Evolutionary conservation across 805 yeast species (phyloP).

Genomic region (Novakomyces olei): DNA sequence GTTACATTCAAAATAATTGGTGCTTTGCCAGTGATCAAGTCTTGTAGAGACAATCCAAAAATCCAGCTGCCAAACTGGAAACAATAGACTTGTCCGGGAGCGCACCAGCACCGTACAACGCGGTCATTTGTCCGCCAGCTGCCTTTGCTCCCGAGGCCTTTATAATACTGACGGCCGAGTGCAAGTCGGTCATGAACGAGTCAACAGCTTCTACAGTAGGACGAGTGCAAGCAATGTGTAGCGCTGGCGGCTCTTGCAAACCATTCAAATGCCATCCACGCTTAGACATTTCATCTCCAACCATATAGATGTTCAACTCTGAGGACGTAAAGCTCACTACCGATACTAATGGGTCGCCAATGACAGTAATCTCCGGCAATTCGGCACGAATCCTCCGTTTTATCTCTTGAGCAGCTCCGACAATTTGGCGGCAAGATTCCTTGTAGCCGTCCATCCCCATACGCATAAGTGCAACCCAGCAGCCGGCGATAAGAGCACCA

Average conservation of each 20-base stretch:
- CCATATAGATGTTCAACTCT: slow-evolving; percentile 44
- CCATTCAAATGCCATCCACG: slow-evolving; percentile 76
- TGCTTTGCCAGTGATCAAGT: too few species aligned
- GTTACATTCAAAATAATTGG: too few species aligned
- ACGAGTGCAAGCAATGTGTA: slow-evolving; percentile 72
- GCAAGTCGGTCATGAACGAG: slow-evolving; percentile 33
- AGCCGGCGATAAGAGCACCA: slow-evolving; percentile 92
- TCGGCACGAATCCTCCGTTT: slow-evolving; percentile 22
- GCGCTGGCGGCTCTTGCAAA: slow-evolving; percentile 72
- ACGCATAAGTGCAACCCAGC: slow-evolving; percentile 81
- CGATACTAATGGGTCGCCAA: slow-evolving; percentile 72
- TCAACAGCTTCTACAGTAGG: slow-evolving; percentile 42
- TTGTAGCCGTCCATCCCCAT: slow-evolving; percentile 72
- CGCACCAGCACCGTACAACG: not conserved
- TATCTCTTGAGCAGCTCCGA: slow-evolving; percentile 43
- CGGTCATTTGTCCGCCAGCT: slow-evolving; percentile 5
- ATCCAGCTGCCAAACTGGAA: not conserved
- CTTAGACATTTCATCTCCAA: slow-evolving; percentile 46
- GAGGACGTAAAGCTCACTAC: slow-evolving; percentile 58
- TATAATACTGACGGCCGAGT: slow-evolving; percentile 23
- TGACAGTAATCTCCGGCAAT: slow-evolving; percentile 27
- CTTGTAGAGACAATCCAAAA: not conserved
- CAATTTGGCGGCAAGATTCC: slow-evolving; percentile 42
- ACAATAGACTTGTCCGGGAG: not conserved
- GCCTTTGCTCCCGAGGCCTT: slow-evolving; percentile 14